Evolutionary conservation across 1,139 yeast species (phyloP).

Genomic region (Sugiyamaella grinbergsii): DNA sequence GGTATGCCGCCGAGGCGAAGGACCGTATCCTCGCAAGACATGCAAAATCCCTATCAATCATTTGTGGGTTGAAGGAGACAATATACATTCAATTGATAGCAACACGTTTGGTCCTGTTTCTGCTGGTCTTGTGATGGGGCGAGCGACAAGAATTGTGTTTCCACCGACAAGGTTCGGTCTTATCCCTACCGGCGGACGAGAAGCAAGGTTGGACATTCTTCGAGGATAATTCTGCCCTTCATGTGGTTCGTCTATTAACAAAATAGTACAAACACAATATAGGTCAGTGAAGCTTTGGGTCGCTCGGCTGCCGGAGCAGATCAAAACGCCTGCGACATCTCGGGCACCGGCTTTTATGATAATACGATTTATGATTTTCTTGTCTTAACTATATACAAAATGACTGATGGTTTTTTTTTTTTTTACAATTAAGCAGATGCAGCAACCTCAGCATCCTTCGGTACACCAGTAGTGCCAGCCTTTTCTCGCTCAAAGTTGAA

Average conservation of each 20-base stretch:
- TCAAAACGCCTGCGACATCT: no score
- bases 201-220: conserved; percentile 32
- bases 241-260: not conserved
- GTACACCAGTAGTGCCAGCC: not conserved
- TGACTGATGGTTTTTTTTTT: no score
- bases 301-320: no score
- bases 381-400: conserved; percentile 13
- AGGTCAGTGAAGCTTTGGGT: no score
- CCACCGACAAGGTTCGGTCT: conserved; percentile 58
- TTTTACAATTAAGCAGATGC: conserved; percentile 7
- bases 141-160: conserved; percentile 65
- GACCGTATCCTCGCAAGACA: conserved; percentile 63
- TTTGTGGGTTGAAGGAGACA: conserved; percentile 95
- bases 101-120: conserved; percentile 86
- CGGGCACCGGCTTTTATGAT: no score
- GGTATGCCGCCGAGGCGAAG: conserved; percentile 52
- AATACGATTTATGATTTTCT: not conserved
- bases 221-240: not conserved
- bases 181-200: conserved; percentile 39
- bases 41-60: conserved; percentile 76
- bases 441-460: conserved; percentile 1
- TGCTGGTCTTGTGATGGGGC: conserved; percentile 74
- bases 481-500: conserved; percentile 24
- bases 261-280: not conserved
- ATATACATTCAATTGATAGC: conserved; percentile 79